phyloP scores from a whole-genome alignment of 140 eudicot genomes.

The Stevia rebaudiana region DNA sequence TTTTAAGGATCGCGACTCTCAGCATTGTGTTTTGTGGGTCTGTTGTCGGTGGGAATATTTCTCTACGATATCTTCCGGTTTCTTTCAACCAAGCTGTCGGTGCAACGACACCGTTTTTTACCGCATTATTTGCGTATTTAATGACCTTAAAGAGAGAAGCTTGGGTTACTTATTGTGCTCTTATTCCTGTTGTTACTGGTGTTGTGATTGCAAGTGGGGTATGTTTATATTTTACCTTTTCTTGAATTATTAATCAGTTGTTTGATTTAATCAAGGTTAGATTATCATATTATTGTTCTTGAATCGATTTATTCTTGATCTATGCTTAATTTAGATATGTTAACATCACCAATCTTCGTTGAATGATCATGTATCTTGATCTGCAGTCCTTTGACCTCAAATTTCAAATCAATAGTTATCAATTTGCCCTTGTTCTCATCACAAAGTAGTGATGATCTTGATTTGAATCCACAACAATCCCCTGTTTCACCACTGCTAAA shows the following conservation, averaged over 20 bases:
- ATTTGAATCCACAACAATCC: neutral
- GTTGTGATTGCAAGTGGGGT: constrained; percentile 97
- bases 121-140: constrained; percentile 84
- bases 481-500: neutral
- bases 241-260: neutral
- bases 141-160: constrained; percentile 72
- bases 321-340: neutral
- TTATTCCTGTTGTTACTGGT: constrained; percentile 87
- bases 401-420: neutral
- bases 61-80: constrained; percentile 64
- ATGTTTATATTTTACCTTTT: neutral
- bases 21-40: constrained; percentile 86
- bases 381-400: neutral
- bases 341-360: neutral
- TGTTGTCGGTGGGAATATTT: constrained; percentile 86
- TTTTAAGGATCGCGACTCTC: constrained; percentile 62
- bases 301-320: constrained; percentile 12
- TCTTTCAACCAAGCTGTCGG: constrained; percentile 96
- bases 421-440: neutral
- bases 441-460: neutral
- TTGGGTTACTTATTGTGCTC: constrained; percentile 68
- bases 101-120: constrained; percentile 93
- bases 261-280: neutral
- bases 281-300: neutral
- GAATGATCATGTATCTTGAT: constrained; percentile 12